A percentile compares a stretch with the other conserved stretches of the same genome.
phyloP scores from a whole-genome alignment of 2,329 filamentous ascomycete species.

The Talaromyces sp. region DNA sequence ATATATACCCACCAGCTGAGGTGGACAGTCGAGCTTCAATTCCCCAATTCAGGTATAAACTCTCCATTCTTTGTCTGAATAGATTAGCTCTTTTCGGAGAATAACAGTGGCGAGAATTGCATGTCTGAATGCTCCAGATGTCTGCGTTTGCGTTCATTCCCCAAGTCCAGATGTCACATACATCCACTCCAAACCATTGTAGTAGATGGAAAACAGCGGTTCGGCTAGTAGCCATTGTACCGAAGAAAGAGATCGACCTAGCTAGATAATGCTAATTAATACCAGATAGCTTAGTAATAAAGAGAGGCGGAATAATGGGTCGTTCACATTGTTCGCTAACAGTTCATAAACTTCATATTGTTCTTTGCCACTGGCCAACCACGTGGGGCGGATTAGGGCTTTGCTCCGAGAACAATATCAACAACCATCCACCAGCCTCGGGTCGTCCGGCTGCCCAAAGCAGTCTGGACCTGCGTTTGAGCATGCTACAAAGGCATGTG shows the following conservation, averaged over 20 bases:
- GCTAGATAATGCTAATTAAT: no score
- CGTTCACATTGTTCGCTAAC: background rate
- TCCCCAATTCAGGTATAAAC: background rate
- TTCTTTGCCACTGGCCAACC: slow-evolving; percentile 8
- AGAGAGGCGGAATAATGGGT: background rate
- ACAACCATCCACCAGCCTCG: background rate
- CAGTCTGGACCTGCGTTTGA: background rate
- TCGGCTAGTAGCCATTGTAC: background rate
- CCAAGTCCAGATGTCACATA: no score
- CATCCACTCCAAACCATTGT: background rate
- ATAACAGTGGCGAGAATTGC: background rate
- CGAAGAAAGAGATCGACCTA: background rate
- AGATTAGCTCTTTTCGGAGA: background rate
- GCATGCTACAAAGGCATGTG: background rate
- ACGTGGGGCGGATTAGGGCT: slow-evolving; percentile 5
- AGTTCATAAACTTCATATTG: slow-evolving; percentile 9
- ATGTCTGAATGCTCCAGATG: background rate
- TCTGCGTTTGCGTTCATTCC: background rate
- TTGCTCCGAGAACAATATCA: slow-evolving; percentile 12
- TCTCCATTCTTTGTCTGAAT: background rate
- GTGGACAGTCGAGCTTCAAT: background rate
- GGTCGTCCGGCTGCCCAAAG: background rate
- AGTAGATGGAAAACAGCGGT: background rate
- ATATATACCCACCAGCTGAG: background rate
- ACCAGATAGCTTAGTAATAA: background rate